A percentile compares a stretch with the other conserved stretches of the same genome.
These are phyloP conservation scores for Thalassiosira ordinaria DNA, from an alignment of 352 stramenopile genomes.

Conservation along the genomic window DNA sequence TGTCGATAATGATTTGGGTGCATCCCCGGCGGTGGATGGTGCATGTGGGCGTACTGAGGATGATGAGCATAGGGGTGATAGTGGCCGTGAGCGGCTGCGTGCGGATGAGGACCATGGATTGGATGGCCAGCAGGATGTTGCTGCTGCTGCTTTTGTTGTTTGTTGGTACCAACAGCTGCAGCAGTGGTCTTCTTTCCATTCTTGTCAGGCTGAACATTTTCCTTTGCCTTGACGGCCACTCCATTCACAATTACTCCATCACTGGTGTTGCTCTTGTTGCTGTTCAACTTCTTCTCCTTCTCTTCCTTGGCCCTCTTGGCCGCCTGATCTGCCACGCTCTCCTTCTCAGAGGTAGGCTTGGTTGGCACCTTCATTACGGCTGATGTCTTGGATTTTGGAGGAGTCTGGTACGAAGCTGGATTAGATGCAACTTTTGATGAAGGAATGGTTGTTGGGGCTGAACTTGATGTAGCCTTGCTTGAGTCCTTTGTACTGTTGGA, in stretches of 20 bases:
- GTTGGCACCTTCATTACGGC: constrained; percentile 23
- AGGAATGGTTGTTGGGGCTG: background rate
- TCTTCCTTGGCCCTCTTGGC: constrained; percentile 12
- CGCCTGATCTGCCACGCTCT: constrained; percentile 22
- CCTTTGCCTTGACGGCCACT: constrained; percentile 10
- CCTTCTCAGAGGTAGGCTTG: constrained; percentile 24
- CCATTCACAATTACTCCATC: background rate
- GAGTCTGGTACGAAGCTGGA: constrained; percentile 4
- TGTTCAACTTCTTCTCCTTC: background rate
- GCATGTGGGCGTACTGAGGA: constrained; percentile 21
- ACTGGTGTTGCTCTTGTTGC: background rate
- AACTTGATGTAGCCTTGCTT: too few species aligned
- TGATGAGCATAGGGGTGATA: constrained; percentile 11
- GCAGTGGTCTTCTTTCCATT: constrained; percentile 16
- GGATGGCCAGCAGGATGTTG: background rate
- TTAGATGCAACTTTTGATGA: background rate
- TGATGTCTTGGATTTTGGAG: constrained; percentile 19
- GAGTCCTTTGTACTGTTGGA: too few species aligned
- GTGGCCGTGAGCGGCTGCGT: background rate
- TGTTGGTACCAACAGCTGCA: too few species aligned
- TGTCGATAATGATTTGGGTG: constrained; percentile 19
- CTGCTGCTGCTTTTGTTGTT: background rate
- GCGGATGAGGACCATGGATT: background rate
- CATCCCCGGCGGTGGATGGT: background rate
- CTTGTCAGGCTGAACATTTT: constrained; percentile 16